phyloP scores from a whole-genome alignment of 139 green algal genomes.

The Closterium sp. region DNA sequence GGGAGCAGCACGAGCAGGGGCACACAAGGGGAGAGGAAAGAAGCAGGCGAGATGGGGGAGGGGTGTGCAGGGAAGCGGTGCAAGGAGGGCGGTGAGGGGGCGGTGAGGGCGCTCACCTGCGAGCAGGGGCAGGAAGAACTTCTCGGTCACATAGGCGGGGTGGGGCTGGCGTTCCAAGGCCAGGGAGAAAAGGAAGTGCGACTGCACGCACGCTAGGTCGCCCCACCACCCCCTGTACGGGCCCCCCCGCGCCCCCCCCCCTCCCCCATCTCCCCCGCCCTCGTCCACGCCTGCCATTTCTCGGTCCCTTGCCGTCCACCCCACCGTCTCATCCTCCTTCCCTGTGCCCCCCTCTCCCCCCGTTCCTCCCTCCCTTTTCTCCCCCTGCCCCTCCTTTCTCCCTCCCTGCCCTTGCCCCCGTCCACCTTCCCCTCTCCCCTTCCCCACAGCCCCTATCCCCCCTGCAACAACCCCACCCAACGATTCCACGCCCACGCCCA shows the following conservation, averaged over 20 bases:
- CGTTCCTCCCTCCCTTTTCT: neutral
- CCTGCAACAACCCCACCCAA: conserved; percentile 76
- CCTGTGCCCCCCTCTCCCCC: neutral
- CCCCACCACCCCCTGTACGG: neutral
- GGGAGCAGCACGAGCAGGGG: too few relatives aligned
- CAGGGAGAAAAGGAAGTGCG: neutral
- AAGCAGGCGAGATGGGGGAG: neutral
- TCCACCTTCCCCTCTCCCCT: neutral
- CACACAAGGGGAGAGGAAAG: too few relatives aligned
- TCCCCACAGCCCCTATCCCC: conserved; percentile 72
- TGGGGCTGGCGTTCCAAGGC: neutral
- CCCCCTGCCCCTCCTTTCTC: neutral
- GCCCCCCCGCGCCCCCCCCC: too few relatives aligned
- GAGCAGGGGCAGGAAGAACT: neutral
- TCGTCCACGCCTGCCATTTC: neutral
- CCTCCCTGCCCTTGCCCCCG: neutral
- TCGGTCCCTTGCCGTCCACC: neutral
- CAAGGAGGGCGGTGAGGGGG: neutral
- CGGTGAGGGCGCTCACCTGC: too few relatives aligned
- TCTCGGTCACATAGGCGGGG: neutral
- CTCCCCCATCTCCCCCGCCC: too few relatives aligned
- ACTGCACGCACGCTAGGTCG: neutral
- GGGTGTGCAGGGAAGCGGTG: neutral
- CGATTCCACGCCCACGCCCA: conserved; percentile 96
- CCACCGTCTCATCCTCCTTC: neutral